Evolutionary conservation across 495 filamentous ascomycete species (phyloP).

Genomic region (Podospora sp.): DNA sequence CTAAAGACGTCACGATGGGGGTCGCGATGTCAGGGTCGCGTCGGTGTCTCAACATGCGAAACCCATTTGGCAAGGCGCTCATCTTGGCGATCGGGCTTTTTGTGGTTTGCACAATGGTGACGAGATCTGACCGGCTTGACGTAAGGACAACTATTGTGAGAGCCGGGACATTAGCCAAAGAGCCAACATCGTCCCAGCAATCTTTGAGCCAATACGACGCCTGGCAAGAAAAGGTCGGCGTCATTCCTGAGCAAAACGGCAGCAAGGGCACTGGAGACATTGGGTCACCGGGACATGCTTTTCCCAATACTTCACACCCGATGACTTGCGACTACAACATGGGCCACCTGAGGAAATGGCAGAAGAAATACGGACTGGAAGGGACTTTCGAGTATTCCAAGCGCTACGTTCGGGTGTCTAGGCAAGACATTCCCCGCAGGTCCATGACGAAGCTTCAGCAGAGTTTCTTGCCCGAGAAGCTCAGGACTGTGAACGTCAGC

Average conservation of each 20-base stretch:
- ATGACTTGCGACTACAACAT: conserved; percentile 53
- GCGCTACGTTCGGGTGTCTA: conserved; percentile 51
- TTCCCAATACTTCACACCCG: conserved; percentile 25
- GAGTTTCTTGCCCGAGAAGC: conserved; percentile 45
- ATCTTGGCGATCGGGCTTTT: conserved; percentile 41
- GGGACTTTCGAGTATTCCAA: conserved; percentile 55
- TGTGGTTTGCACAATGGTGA: conserved; percentile 37
- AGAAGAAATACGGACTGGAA: conserved; percentile 48
- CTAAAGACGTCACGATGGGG: conserved; percentile 34
- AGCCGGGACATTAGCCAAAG: conserved; percentile 40
- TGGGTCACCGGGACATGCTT: neutral
- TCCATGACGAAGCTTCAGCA: conserved; percentile 51
- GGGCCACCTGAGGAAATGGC: conserved; percentile 42
- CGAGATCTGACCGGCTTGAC: conserved; percentile 43
- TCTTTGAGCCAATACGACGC: conserved; percentile 26
- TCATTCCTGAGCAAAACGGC: conserved; percentile 12
- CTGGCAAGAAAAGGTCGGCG: conserved; percentile 6
- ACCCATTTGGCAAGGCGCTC: conserved; percentile 46
- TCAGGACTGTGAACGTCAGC: conserved; percentile 49
- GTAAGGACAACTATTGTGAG: conserved; percentile 42
- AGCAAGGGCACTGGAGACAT: neutral
- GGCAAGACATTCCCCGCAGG: conserved; percentile 46
- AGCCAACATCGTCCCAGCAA: conserved; percentile 36
- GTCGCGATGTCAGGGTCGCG: conserved; percentile 40
- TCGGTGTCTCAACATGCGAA: conserved; percentile 48